Base-by-base conservation (phyloP, 257 asterid species). In the Solanum chmielewskii region DNA sequence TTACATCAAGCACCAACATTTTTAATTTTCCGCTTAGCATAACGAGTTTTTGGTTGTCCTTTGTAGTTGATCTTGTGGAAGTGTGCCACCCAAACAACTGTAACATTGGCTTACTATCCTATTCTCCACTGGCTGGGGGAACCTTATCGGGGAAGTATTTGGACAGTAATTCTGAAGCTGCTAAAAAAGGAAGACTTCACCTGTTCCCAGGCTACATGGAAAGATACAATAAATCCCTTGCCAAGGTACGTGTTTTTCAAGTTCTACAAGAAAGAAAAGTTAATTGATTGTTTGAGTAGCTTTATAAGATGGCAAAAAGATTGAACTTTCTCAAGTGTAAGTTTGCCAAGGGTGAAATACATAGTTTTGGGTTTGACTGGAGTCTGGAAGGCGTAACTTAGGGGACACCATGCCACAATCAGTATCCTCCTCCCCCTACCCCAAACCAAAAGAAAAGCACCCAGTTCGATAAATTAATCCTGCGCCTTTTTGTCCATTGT, bases 141-240 rank as follows among this genome's bases (percentile, higher is more conserved):
- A 73, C 98, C 33, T 90, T 96, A 90, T 87, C 93, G 0, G 99
- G 98, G 62, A 96, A 96, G 88, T 96, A 96, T 91, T 93, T 96
- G 68, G 96, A 95, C 89, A 78, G 47, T 23, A 86, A 91, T 49
- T 94, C 99, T 35, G 94, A 94, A 87, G 98, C 95, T 88, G 95
- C 99, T 6, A 92, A 86, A 86, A 91, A 29, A 52, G 99, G 99
- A 88, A 93, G 99, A 90, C 81, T 96, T 5, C 91, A 95, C 89
- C 92, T 95, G 85, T 96, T 94, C 85, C 98, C 98, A 0, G 95
- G 98, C 66, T 96, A 94, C 93, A 96, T 95, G 98, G 98, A 94
- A 85, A 93, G 99, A 95, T 96, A 94, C 95, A 93, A 92, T 42
- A 92, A 89, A 86, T 96, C 98, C 29, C 83, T 90, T 39, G 77